Conservation (phyloP, 768 basidiomycete species). For the Rhizopogon vesiculosus region DNA sequence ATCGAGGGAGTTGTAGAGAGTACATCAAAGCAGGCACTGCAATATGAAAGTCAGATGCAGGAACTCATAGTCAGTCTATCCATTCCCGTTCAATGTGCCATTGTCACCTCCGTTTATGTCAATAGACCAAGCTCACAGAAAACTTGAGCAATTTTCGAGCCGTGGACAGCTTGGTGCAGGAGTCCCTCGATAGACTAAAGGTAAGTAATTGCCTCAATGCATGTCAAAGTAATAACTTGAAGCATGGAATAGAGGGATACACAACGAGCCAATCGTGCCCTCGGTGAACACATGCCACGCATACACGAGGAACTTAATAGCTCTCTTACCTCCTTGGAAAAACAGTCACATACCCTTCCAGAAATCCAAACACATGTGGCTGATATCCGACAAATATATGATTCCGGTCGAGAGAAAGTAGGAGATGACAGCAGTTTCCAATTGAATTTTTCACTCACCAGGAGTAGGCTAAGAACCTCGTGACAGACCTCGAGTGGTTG, state of each 20-base stretch:
- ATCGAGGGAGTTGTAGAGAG: constrained; percentile 43
- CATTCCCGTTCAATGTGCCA: too few relatives aligned
- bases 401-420: constrained; percentile 68
- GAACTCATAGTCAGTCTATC: constrained; percentile 45
- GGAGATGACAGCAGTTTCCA: constrained; percentile 5
- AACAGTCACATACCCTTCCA: constrained; percentile 58
- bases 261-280: constrained; percentile 54
- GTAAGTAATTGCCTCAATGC: constrained; percentile 29
- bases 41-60: constrained; percentile 56
- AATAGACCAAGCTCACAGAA: constrained; percentile 60
- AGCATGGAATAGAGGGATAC: constrained; percentile 42
- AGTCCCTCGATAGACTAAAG: constrained; percentile 56
- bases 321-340: constrained; percentile 51
- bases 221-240: neutral
- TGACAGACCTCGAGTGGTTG: constrained; percentile 65
- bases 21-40: constrained; percentile 40
- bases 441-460: neutral
- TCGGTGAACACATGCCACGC: constrained; percentile 56
- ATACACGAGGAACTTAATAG: constrained; percentile 58
- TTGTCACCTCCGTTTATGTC: neutral
- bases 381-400: constrained; percentile 62
- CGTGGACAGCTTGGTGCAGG: constrained; percentile 65
- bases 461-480: constrained; percentile 57
- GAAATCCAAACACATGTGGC: constrained; percentile 56
- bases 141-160: constrained; percentile 72